These are phyloP conservation scores for Fusarium oligoseptatum DNA, from an alignment of 2,329 filamentous ascomycete species.

Conservation along the genomic window DNA sequence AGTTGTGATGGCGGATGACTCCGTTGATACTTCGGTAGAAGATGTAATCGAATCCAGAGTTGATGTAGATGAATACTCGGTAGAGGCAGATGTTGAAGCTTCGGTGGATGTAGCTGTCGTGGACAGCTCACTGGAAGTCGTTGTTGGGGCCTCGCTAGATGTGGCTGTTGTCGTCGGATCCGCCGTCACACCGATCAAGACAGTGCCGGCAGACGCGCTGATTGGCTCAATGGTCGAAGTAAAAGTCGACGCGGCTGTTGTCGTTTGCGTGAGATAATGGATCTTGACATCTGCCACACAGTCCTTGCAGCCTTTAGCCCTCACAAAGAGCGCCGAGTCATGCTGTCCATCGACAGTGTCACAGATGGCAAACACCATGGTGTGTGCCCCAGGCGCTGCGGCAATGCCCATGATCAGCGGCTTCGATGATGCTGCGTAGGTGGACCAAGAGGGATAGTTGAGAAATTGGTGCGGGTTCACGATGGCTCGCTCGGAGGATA, in stretches of 20 bases:
- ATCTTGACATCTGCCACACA: background rate
- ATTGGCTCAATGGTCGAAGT: background rate
- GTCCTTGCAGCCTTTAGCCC: background rate
- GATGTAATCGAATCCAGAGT: background rate
- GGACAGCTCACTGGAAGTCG: background rate
- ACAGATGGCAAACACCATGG: constrained; percentile 12
- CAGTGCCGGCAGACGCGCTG: background rate
- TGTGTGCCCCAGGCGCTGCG: background rate
- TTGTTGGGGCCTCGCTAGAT: background rate
- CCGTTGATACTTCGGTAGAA: background rate
- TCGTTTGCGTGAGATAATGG: constrained; percentile 5
- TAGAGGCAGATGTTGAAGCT: background rate
- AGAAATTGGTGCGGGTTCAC: background rate
- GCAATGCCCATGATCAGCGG: constrained; percentile 1
- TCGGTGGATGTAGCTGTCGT: background rate
- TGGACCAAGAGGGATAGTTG: background rate
- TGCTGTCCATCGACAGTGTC: background rate
- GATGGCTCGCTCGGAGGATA: background rate
- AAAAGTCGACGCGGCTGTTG: background rate
- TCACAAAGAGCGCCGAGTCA: constrained; percentile 5
- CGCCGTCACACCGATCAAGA: background rate
- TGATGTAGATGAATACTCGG: background rate
- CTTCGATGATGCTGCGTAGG: background rate
- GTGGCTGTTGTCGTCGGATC: background rate
- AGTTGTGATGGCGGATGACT: background rate